phyloP scores from a whole-genome alignment of 257 asterid species.

The Euphrasia confusa region DNA sequence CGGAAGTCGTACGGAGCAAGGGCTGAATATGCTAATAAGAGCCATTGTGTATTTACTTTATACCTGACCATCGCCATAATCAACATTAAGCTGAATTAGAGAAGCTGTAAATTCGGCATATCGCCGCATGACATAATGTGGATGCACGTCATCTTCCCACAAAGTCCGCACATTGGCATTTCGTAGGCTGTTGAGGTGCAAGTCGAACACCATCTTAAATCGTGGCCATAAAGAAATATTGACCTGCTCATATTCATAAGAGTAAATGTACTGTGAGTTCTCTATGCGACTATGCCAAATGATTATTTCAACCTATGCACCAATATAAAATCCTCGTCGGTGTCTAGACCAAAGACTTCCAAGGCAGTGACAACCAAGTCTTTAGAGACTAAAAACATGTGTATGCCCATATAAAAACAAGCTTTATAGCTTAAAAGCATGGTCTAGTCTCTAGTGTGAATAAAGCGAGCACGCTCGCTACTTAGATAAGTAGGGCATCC shows the following conservation, averaged over 20 bases:
- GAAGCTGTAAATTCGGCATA: conserved; percentile 98
- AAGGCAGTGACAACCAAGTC: conserved; percentile 13
- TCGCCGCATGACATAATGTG: conserved; percentile 98
- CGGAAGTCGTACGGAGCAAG: conserved; percentile 17
- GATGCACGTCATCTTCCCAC: conserved; percentile 99
- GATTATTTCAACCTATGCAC: conserved; percentile 13
- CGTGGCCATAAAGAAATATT: conserved; percentile 97
- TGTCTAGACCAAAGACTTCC: conserved; percentile 17
- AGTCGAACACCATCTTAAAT: conserved; percentile 96
- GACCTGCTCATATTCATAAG: conserved; percentile 55
- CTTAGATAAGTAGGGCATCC: neutral
- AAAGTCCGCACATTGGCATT: conserved; percentile 73
- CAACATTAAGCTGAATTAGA: conserved; percentile 83
- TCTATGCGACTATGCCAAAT: conserved; percentile 9
- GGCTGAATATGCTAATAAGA: conserved; percentile 19
- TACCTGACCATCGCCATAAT: conserved; percentile 98
- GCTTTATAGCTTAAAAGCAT: conserved; percentile 13
- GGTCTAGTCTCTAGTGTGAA: neutral
- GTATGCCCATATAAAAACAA: neutral
- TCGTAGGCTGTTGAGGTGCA: conserved; percentile 91
- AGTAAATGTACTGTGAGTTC: conserved; percentile 5
- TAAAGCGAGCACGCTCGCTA: conserved; percentile 2
- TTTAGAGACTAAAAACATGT: conserved; percentile 12
- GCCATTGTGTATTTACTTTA: conserved; percentile 24
- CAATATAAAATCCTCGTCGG: neutral